phyloP scores from a whole-genome alignment of 208 protist species.

The Wallacemonas sp. region DNA sequence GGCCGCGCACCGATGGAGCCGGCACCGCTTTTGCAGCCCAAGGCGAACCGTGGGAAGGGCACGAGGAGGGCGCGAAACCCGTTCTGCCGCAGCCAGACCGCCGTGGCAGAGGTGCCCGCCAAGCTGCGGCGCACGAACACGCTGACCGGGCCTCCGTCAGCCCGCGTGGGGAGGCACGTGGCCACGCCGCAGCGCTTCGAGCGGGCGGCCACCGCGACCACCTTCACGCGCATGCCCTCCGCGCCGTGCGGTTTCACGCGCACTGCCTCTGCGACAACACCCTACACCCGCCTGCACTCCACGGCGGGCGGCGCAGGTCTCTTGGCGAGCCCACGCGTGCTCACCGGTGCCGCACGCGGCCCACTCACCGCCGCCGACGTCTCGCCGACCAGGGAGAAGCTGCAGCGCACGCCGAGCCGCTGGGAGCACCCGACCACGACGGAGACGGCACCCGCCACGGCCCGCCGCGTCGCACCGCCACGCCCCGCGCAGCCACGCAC shows the following conservation, averaged over 20 bases:
- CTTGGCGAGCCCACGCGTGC: background rate
- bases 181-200: background rate
- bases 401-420: constrained; percentile 1
- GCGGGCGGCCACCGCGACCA: background rate
- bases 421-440: background rate
- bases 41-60: background rate
- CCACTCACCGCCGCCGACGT: background rate
- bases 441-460: background rate
- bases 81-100: background rate
- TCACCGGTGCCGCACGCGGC: background rate
- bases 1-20: background rate
- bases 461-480: background rate
- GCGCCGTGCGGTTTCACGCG: constrained; percentile 4
- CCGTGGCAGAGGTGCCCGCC: background rate
- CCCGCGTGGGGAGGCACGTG: too few species aligned
- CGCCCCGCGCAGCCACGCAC: background rate
- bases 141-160: background rate
- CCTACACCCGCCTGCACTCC: constrained; percentile 1
- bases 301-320: background rate
- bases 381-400: background rate
- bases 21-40: background rate
- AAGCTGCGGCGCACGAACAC: background rate
- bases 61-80: background rate
- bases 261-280: background rate
- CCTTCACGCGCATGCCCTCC: constrained; percentile 1